Conservation (phyloP, 2,329 filamentous ascomycete species). For the Xylariaceae sp. region DNA sequence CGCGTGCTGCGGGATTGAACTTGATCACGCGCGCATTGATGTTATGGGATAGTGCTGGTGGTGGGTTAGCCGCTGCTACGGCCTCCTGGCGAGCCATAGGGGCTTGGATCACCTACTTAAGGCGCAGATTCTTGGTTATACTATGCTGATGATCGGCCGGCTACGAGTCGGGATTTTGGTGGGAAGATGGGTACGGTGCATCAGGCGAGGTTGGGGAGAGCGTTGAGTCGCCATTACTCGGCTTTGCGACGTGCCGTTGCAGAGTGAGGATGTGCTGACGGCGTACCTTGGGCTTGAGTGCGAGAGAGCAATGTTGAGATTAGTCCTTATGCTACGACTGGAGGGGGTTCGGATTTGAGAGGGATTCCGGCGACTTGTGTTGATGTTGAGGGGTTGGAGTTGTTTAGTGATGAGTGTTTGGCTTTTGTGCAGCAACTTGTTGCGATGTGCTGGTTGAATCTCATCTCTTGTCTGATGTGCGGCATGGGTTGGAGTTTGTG, state of each 20-base stretch:
- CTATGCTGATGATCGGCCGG: conserved; percentile 34
- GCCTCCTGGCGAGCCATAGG: conserved; percentile 42
- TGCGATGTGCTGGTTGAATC: conserved; percentile 6
- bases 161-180: neutral
- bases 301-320: conserved; percentile 18
- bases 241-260: conserved; percentile 13
- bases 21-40: conserved; percentile 45
- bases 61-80: conserved; percentile 49
- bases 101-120: conserved; percentile 27
- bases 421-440: conserved; percentile 2
- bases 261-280: conserved; percentile 20
- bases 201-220: neutral
- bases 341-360: conserved; percentile 5
- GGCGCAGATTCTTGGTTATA: conserved; percentile 33
- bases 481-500: conserved; percentile 24
- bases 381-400: conserved; percentile 6
- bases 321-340: conserved; percentile 24
- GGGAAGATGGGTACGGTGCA: no score
- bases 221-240: conserved; percentile 8
- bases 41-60: conserved; percentile 54
- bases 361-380: conserved; percentile 6
- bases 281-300: conserved; percentile 19
- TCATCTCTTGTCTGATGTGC: conserved; percentile 4
- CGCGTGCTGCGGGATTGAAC: conserved; percentile 31
- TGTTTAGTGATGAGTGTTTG: conserved; percentile 5